A percentile compares a stretch with the other conserved stretches of the same genome.
These are phyloP conservation scores for Kwoniella shandongensis DNA, from an alignment of 768 basidiomycete species.

Conservation along the genomic window DNA sequence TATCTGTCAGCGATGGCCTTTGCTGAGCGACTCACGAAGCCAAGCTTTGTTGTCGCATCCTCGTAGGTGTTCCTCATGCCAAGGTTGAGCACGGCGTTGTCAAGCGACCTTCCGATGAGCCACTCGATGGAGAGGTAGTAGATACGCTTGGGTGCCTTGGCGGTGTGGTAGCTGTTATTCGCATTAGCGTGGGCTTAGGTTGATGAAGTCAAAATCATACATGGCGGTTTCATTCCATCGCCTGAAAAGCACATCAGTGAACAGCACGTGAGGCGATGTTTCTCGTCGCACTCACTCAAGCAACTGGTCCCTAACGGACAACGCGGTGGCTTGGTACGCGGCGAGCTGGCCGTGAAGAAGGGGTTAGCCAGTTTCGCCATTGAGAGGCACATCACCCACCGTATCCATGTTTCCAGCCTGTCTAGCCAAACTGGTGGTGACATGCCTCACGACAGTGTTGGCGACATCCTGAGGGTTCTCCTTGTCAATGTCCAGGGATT, in stretches of 20 bases:
- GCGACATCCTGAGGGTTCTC: constrained; percentile 43
- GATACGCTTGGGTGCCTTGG: constrained; percentile 53
- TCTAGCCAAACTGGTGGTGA: constrained; percentile 72
- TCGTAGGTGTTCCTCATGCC: constrained; percentile 74
- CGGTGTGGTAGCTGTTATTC: constrained; percentile 48
- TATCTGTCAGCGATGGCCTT: constrained; percentile 6
- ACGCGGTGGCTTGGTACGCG: constrained; percentile 87
- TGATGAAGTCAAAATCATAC: constrained; percentile 17
- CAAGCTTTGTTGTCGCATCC: constrained; percentile 69
- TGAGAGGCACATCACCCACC: constrained; percentile 22
- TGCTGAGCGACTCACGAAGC: constrained; percentile 59
- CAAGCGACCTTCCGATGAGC: constrained; percentile 55
- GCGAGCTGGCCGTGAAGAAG: constrained; percentile 59
- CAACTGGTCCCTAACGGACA: constrained; percentile 83
- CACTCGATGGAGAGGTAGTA: constrained; percentile 97
- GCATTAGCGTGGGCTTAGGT: constrained; percentile 21
- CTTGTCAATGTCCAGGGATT: constrained; percentile 41
- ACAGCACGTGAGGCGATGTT: too few species aligned
- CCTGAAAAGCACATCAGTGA: background rate
- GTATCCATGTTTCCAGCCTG: constrained; percentile 82
- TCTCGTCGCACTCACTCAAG: constrained; percentile 58
- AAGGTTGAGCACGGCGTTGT: constrained; percentile 81
- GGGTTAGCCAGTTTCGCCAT: too few species aligned
- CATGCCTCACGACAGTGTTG: constrained; percentile 47
- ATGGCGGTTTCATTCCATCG: constrained; percentile 76